Evolutionary conservation across 805 yeast genomes (phyloP).

Genomic region (Saccharomycopsis vini): DNA sequence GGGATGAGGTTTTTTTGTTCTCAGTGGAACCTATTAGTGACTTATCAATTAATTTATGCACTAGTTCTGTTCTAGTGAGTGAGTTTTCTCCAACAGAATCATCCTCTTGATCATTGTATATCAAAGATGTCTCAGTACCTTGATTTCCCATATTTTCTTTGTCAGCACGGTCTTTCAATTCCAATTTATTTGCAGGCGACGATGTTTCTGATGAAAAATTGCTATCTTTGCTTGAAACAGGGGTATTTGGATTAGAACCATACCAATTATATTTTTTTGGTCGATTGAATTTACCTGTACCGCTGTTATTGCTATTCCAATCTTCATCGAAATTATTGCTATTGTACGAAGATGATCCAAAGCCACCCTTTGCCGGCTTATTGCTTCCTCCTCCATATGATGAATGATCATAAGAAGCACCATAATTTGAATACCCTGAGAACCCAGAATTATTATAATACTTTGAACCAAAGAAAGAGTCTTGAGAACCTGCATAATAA

Average conservation of each 20-base stretch:
- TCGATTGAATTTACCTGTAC: constrained; percentile 3
- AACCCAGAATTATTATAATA: neutral
- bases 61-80: neutral
- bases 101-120: neutral
- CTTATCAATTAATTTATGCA: constrained; percentile 3
- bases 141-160: neutral
- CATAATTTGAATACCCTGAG: neutral
- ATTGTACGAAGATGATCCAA: neutral
- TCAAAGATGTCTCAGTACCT: neutral
- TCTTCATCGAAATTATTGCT: neutral
- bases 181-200: neutral
- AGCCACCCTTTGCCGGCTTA: neutral
- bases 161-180: neutral
- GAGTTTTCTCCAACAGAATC: constrained; percentile 1
- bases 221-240: neutral
- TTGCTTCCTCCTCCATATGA: neutral
- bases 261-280: constrained; percentile 7
- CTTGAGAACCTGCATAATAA: constrained; percentile 6
- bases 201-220: neutral
- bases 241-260: neutral
- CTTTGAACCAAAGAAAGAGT: constrained; percentile 9
- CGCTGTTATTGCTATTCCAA: neutral
- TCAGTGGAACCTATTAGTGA: neutral
- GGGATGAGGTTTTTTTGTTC: neutral
- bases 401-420: neutral